phyloP scores from a whole-genome alignment of 2,329 filamentous ascomycete genomes.

The Diaporthe destruens region DNA sequence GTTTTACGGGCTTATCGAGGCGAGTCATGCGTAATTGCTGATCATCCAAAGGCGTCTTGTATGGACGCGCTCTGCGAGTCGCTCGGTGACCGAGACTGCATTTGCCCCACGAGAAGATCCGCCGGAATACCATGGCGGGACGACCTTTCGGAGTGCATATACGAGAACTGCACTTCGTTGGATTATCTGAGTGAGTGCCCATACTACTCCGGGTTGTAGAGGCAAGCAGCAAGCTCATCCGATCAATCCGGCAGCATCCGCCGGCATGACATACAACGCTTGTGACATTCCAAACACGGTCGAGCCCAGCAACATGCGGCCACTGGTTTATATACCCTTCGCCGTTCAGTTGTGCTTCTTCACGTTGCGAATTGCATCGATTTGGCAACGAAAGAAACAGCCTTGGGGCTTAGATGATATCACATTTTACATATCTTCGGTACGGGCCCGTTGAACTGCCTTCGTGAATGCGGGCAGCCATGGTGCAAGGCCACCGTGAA shows the following conservation, averaged over 20 bases:
- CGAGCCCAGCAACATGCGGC: constrained; percentile 6
- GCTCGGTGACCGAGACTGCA: constrained; percentile 3
- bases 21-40: not conserved
- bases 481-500: no score
- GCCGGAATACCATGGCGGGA: constrained; percentile 15
- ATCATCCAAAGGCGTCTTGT: not conserved
- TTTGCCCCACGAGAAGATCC: constrained; percentile 7
- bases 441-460: not conserved
- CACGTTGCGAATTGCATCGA: not conserved
- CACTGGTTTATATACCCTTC: constrained; percentile 1
- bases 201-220: not conserved
- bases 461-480: not conserved
- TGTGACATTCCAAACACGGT: constrained; percentile 15
- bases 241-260: constrained; percentile 5
- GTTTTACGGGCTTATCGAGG: not conserved
- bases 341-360: constrained; percentile 6
- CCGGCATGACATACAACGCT: not conserved
- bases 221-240: not conserved
- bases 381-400: constrained; percentile 12
- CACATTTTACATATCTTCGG: constrained; percentile 5
- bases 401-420: constrained; percentile 8
- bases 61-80: constrained; percentile 6
- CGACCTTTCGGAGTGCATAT: constrained; percentile 1
- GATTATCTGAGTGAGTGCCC: not conserved
- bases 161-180: constrained; percentile 1